Conservation (phyloP, 2,329 filamentous ascomycete genomes). For the Phialemoniopsis sp. region DNA sequence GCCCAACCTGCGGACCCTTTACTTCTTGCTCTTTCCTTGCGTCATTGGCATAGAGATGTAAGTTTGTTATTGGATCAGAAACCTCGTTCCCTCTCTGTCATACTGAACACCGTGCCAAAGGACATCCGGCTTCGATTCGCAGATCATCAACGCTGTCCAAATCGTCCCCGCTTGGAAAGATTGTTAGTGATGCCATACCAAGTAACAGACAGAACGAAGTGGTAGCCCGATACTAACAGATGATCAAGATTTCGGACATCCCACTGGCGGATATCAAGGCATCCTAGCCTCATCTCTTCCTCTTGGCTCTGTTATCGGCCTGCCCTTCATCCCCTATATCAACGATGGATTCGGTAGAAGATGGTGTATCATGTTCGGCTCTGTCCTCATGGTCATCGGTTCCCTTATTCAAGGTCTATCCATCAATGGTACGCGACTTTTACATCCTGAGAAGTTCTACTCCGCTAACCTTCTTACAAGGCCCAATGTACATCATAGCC, state of each 20-base stretch:
- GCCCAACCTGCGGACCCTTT: constrained; percentile 47
- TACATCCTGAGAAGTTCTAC: neutral
- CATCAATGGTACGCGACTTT: constrained; percentile 27
- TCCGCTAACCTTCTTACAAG: neutral
- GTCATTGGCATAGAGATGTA: constrained; percentile 55
- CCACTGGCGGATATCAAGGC: constrained; percentile 17
- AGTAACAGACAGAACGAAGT: neutral
- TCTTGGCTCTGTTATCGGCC: constrained; percentile 44
- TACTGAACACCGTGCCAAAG: too few species aligned
- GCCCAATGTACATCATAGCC: constrained; percentile 55
- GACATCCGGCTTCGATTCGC: constrained; percentile 51
- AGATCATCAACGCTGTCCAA: constrained; percentile 34
- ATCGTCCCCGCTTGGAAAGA: constrained; percentile 26
- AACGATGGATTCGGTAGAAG: constrained; percentile 45
- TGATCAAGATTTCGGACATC: constrained; percentile 20
- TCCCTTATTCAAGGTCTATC: constrained; percentile 48
- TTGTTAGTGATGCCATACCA: constrained; percentile 19
- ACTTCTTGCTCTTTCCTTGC: constrained; percentile 51
- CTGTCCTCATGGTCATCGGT: constrained; percentile 46
- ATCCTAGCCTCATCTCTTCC: constrained; percentile 48
- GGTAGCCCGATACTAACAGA: neutral
- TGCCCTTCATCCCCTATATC: constrained; percentile 47
- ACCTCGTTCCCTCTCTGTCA: too few species aligned
- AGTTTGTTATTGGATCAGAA: too few species aligned
- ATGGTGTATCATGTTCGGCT: constrained; percentile 48